Evolutionary conservation across 176 grass and related monocot species (phyloP).

Genomic region (Luzula sylvatica): DNA sequence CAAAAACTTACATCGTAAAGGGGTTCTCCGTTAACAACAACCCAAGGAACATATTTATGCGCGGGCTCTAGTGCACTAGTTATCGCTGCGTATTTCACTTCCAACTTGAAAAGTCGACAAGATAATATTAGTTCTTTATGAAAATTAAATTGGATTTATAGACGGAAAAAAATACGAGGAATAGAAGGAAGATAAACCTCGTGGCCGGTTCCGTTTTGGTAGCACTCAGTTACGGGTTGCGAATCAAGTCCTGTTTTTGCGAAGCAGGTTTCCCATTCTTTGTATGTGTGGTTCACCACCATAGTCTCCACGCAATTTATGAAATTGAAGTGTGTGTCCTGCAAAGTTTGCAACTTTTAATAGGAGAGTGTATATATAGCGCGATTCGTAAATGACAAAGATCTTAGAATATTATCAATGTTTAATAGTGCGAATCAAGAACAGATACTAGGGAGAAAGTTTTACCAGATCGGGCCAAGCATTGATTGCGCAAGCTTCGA

Average conservation of each 20-base stretch:
- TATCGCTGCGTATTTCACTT: conserved; percentile 58
- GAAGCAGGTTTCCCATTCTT: conserved; percentile 69
- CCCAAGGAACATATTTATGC: conserved; percentile 80
- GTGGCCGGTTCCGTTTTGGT: conserved; percentile 37
- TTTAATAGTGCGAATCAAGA: background rate
- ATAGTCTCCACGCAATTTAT: conserved; percentile 72
- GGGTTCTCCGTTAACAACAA: conserved; percentile 71
- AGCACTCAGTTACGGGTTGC: conserved; percentile 50
- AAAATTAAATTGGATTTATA: background rate
- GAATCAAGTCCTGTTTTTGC: conserved; percentile 40
- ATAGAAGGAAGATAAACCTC: conserved; percentile 21
- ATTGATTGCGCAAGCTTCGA: conserved; percentile 77
- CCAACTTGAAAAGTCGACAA: conserved; percentile 36
- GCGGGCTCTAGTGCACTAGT: conserved; percentile 62
- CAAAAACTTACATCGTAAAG: conserved; percentile 42
- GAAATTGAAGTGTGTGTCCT: conserved; percentile 73
- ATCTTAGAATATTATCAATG: background rate
- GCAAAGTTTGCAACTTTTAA: conserved; percentile 9
- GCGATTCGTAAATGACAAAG: background rate
- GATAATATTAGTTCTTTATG: background rate
- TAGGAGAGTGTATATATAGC: background rate
- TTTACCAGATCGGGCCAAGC: conserved; percentile 82
- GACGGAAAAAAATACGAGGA: background rate
- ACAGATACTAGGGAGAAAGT: background rate
- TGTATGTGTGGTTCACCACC: conserved; percentile 33